phyloP scores from a whole-genome alignment of 805 yeast genomes.

The Kluyveromyces aestuarii region DNA sequence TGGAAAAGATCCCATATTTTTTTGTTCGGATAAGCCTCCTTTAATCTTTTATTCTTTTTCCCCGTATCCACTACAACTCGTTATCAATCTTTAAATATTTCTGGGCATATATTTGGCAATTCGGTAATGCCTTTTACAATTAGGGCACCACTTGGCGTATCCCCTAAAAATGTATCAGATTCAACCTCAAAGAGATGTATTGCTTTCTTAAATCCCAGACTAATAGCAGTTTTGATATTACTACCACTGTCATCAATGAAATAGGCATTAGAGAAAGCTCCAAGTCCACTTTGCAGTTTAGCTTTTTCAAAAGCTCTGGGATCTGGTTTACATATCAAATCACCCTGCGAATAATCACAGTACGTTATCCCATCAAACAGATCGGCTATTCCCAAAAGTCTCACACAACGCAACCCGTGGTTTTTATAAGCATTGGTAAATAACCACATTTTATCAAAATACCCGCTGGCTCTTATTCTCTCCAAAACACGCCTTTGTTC shows the following conservation, averaged over 20 bases:
- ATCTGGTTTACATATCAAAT: slow-evolving; percentile 87
- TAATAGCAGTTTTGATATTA: slow-evolving; percentile 66
- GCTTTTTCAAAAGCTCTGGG: slow-evolving; percentile 53
- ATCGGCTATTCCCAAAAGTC: slow-evolving; percentile 82
- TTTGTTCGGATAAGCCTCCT: not conserved
- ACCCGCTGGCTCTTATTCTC: slow-evolving; percentile 33
- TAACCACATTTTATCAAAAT: slow-evolving; percentile 74
- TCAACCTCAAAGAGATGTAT: slow-evolving; percentile 70
- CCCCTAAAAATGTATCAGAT: slow-evolving; percentile 32
- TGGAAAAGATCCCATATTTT: not conserved
- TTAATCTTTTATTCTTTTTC: not conserved
- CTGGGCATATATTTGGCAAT: slow-evolving; percentile 41
- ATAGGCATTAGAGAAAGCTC: slow-evolving; percentile 41
- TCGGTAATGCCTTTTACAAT: slow-evolving; percentile 52
- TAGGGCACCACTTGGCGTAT: slow-evolving; percentile 36
- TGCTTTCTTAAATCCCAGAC: slow-evolving; percentile 63
- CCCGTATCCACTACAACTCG: not conserved
- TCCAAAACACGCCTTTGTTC: slow-evolving; percentile 44
- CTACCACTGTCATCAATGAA: slow-evolving; percentile 84
- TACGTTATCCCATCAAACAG: slow-evolving; percentile 87
- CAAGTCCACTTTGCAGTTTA: slow-evolving; percentile 44
- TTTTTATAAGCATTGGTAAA: slow-evolving; percentile 90
- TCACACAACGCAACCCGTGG: slow-evolving; percentile 76
- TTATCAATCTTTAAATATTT: slow-evolving; percentile 32
- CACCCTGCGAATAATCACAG: slow-evolving; percentile 66